Base-by-base conservation (phyloP, 305 asterid species). In the Solanum hybrid region DNA sequence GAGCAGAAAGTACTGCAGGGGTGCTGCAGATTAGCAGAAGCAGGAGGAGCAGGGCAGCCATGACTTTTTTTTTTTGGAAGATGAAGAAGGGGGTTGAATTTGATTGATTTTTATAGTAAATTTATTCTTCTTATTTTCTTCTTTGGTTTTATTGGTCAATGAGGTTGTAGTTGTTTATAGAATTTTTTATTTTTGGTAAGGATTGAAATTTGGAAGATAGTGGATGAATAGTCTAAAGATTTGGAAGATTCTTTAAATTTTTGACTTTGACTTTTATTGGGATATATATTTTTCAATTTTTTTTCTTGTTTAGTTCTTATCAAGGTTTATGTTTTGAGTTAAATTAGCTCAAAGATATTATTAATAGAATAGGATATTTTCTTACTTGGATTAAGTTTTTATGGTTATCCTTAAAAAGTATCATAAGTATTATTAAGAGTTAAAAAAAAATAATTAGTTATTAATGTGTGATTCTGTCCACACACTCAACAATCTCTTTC, bases 1-100 rank as follows among this genome's bases (percentile, higher is more conserved):
- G 94, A 88, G 91, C 91, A 90, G 96, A 94, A 86, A 91, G 86
- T 20, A 35, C 34, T 18, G 51, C 31, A 4, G 86, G 42, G 89
- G 92, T 51, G 90, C n/a, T 91, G 12, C 93, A 89, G 83, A 94
- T 91, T 28, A 96, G 95, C 64, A 92, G 75, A 82, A 92, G 88
- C 75, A 91, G 51, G 73, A 89, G 77, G 87, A 91, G 37, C 69
- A 88, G 61, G 88, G 91, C 64, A 28, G 91, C 89, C 93, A 91
- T 83, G 24, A 16, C 37, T 29, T 31, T 76, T 18, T 57, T 18
- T 61, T 75, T 14, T 14, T 20, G 11, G 81, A 5, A 67, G 87
- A 20, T 29, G 67, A 34, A 37, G 67, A 13, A 61, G 35, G 37
- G 6, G 5, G 36, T 10, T 31, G 67, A 51, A 16, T 16, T 57